Conservation (phyloP, 768 basidiomycete species). For the Leccinum subgranulosum region DNA sequence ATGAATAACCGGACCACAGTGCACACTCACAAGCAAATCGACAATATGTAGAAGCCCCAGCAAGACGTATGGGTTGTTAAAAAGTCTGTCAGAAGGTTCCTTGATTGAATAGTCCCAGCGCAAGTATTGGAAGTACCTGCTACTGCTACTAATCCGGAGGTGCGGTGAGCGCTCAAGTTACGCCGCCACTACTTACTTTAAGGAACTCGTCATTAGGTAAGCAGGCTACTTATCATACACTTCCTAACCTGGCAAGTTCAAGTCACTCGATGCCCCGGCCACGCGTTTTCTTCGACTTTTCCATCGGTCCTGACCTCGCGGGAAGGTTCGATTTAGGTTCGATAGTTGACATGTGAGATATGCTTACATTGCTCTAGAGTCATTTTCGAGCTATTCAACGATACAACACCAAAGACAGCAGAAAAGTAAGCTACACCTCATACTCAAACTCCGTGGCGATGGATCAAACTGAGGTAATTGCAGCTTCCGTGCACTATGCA, state of each 20-base stretch:
- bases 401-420: constrained; percentile 68
- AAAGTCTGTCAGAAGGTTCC: background rate
- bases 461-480: constrained; percentile 7
- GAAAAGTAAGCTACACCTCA: constrained; percentile 60
- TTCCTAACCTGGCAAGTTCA: background rate
- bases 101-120: background rate
- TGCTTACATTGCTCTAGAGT: constrained; percentile 41
- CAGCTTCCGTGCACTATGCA: constrained; percentile 85
- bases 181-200: background rate
- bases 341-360: constrained; percentile 1
- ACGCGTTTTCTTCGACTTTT: constrained; percentile 69
- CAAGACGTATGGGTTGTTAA: background rate
- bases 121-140: background rate
- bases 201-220: constrained; percentile 14
- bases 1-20: constrained; percentile 2
- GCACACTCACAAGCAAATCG: background rate
- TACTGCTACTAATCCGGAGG: background rate
- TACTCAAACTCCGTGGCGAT: background rate
- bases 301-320: constrained; percentile 43
- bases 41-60: background rate
- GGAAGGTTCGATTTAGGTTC: constrained; percentile 47
- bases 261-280: constrained; percentile 44
- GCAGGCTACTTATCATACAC: background rate
- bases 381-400: constrained; percentile 73
- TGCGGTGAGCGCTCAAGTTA: background rate